phyloP scores from a whole-genome alignment of 108 stramenopile genomes.

The Nitzschia sp. region DNA sequence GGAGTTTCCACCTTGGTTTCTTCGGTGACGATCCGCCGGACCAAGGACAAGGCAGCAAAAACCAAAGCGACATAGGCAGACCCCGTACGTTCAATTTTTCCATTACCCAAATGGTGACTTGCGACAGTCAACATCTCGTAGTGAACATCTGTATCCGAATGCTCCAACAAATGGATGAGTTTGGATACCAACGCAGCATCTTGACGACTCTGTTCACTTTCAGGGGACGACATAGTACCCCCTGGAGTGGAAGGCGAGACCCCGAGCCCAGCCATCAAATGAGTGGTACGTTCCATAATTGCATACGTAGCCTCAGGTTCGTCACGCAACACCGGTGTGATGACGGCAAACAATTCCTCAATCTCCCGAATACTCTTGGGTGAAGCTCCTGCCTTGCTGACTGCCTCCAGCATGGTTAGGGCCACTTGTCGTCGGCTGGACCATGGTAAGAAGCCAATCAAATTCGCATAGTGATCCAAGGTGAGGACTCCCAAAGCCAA shows the following conservation, averaged over 20 bases:
- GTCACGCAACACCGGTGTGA: slow-evolving; percentile 87
- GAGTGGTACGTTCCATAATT: slow-evolving; percentile 51
- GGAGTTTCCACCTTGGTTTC: slow-evolving; percentile 23
- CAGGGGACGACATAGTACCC: not conserved
- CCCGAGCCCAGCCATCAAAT: slow-evolving; percentile 72
- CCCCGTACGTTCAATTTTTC: slow-evolving; percentile 42
- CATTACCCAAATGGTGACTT: slow-evolving; percentile 61
- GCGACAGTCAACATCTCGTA: slow-evolving; percentile 81
- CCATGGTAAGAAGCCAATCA: slow-evolving; percentile 92
- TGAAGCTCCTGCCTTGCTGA: slow-evolving; percentile 49
- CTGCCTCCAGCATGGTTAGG: slow-evolving; percentile 62
- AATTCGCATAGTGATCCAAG: slow-evolving; percentile 73
- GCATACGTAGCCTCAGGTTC: slow-evolving; percentile 32
- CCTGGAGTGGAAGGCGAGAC: slow-evolving; percentile 30
- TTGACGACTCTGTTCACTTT: slow-evolving; percentile 36
- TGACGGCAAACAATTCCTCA: slow-evolving; percentile 82
- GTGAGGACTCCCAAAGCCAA: slow-evolving; percentile 80
- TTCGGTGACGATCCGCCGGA: slow-evolving; percentile 56
- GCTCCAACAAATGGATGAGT: slow-evolving; percentile 81
- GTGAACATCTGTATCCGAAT: slow-evolving; percentile 82
- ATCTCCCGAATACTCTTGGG: slow-evolving; percentile 60
- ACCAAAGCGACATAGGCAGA: slow-evolving; percentile 78
- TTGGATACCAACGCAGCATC: slow-evolving; percentile 87
- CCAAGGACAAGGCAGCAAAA: slow-evolving; percentile 76
- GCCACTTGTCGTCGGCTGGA: slow-evolving; percentile 81